phyloP scores from a whole-genome alignment of 352 stramenopile species.

The Phytophthora lateralis region DNA sequence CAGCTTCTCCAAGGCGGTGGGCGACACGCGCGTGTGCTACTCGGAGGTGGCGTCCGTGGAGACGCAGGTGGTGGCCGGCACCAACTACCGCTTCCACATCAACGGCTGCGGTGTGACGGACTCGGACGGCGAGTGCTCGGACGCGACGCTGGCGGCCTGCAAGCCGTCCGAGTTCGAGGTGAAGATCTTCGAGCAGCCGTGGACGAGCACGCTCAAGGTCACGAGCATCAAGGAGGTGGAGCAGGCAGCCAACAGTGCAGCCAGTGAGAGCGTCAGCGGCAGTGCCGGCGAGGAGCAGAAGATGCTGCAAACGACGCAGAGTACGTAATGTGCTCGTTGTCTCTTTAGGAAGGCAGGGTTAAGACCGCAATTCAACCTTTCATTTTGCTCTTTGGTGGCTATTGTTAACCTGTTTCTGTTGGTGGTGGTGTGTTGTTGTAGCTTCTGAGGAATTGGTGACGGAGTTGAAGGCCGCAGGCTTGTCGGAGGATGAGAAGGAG shows the following conservation, averaged over 20 bases:
- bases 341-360: conserved; percentile 14
- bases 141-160: conserved; percentile 32
- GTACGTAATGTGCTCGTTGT: conserved; percentile 31
- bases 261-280: conserved; percentile 6
- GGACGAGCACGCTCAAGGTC: conserved; percentile 68
- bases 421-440: conserved; percentile 22
- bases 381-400: conserved; percentile 1
- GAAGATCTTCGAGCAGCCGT: conserved; percentile 62
- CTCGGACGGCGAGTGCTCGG: conserved; percentile 47
- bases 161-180: conserved; percentile 48
- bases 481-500: conserved; percentile 58
- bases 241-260: background rate
- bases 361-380: conserved; percentile 21
- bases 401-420: conserved; percentile 17
- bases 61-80: conserved; percentile 76
- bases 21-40: conserved; percentile 51
- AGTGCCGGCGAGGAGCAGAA: conserved; percentile 10
- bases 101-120: conserved; percentile 47
- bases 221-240: conserved; percentile 42
- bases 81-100: conserved; percentile 78
- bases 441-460: conserved; percentile 4
- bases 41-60: conserved; percentile 40
- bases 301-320: conserved; percentile 11
- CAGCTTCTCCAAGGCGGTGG: conserved; percentile 35
- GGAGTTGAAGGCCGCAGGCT: conserved; percentile 1